phyloP scores from a whole-genome alignment of 768 basidiomycete species.

The Kwoniella heveanensis region DNA sequence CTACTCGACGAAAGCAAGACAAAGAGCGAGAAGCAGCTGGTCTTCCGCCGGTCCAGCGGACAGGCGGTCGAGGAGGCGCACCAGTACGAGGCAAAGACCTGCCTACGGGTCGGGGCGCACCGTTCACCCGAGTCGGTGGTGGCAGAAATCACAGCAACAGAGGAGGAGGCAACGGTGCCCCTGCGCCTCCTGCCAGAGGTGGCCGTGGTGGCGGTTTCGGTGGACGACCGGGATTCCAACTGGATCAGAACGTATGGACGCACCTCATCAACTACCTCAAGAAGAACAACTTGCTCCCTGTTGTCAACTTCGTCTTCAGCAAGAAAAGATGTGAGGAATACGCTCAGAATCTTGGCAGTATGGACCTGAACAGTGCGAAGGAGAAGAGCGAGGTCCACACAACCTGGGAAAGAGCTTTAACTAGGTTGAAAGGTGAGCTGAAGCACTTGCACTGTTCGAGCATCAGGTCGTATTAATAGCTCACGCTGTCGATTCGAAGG shows the following conservation, averaged over 20 bases:
- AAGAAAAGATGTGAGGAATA: constrained; percentile 98
- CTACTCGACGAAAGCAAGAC: constrained; percentile 89
- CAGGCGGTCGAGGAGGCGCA: constrained; percentile 75
- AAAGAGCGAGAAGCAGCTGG: constrained; percentile 97
- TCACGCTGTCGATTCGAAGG: constrained; percentile 60
- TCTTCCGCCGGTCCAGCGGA: constrained; percentile 76
- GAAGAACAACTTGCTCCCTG: constrained; percentile 83
- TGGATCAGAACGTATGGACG: constrained; percentile 90
- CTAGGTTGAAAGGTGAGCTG: constrained; percentile 77
- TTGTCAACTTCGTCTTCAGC: constrained; percentile 94
- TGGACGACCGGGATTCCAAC: constrained; percentile 53
- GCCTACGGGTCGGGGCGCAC: constrained; percentile 47
- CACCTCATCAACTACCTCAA: constrained; percentile 81
- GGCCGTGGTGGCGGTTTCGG: constrained; percentile 37
- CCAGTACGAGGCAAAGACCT: constrained; percentile 57
- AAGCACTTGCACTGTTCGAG: too few species aligned
- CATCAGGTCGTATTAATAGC: too few species aligned
- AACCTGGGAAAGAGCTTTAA: constrained; percentile 86
- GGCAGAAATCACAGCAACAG: constrained; percentile 58
- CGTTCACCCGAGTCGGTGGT: constrained; percentile 47
- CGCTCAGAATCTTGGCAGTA: constrained; percentile 81
- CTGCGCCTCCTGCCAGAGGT: constrained; percentile 33
- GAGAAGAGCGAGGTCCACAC: constrained; percentile 98
- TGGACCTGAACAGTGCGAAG: constrained; percentile 80
- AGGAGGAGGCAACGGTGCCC: constrained; percentile 57